A percentile compares a stretch with the other conserved stretches of the same genome.
These are phyloP conservation scores for Santalum album DNA, from an alignment of 164 flowering plant species.

Conservation along the genomic window DNA sequence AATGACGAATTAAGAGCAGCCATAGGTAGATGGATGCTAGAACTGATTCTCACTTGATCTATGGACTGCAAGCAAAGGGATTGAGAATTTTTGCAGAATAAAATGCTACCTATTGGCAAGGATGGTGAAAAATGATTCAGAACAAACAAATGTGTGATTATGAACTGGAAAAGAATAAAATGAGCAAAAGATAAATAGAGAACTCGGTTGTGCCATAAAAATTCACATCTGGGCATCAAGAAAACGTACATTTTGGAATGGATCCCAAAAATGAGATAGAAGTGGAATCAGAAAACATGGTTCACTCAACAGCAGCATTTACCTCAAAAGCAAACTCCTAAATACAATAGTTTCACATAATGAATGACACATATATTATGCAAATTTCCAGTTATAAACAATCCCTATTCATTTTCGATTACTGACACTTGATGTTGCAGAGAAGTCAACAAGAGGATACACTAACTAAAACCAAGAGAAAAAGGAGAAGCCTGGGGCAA, in stretches of 20 bases:
- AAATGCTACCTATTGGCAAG: neutral
- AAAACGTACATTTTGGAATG: slow-evolving; percentile 1
- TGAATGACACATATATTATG: too few species aligned
- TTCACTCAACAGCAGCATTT: slow-evolving; percentile 5
- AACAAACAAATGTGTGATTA: neutral
- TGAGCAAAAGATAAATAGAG: neutral
- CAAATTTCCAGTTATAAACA: slow-evolving; percentile 8
- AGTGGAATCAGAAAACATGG: neutral
- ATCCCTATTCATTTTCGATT: neutral
- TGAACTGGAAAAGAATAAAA: neutral
- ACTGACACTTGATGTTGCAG: too few species aligned
- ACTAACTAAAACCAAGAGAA: too few species aligned
- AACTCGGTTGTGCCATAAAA: neutral
- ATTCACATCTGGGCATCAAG: neutral
- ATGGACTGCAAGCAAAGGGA: too few species aligned
- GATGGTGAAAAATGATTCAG: neutral
- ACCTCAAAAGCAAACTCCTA: neutral
- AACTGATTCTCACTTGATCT: too few species aligned
- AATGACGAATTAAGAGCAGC: neutral
- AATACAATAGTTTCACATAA: neutral
- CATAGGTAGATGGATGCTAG: too few species aligned
- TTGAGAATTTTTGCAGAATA: too few species aligned
- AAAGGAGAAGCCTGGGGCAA: too few species aligned
- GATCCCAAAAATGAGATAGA: neutral
- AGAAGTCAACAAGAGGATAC: too few species aligned